A percentile compares a stretch with the other conserved stretches of the same genome.
These are phyloP conservation scores for Salix brachista DNA, from an alignment of 345 rosid species.

Conservation along the genomic window DNA sequence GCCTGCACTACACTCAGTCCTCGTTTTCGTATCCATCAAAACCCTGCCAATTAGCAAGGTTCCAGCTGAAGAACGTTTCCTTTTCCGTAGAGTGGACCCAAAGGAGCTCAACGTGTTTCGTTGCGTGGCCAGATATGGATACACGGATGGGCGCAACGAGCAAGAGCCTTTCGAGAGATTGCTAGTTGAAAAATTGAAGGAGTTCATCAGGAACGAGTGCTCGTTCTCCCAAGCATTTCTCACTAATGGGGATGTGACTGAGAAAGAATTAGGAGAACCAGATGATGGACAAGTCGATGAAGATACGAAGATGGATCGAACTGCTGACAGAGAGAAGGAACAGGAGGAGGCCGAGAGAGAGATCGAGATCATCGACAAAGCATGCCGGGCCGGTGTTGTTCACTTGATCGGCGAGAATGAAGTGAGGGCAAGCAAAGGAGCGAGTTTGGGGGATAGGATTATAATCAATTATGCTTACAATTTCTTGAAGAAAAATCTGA, in stretches of 20 bases:
- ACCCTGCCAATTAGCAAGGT: slow-evolving; percentile 43
- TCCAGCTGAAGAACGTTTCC: slow-evolving; percentile 36
- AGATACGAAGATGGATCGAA: neutral
- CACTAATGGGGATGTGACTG: neutral
- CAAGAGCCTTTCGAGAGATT: slow-evolving; percentile 36
- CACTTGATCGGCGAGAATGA: slow-evolving; percentile 54
- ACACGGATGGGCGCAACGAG: slow-evolving; percentile 37
- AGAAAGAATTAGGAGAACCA: neutral
- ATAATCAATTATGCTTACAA: slow-evolving; percentile 40
- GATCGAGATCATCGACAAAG: slow-evolving; percentile 12
- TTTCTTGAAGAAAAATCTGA: slow-evolving; percentile 27
- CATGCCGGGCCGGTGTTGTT: slow-evolving; percentile 36
- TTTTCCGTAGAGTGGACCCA: slow-evolving; percentile 40
- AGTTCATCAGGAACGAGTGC: slow-evolving; percentile 19
- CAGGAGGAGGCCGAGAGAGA: neutral
- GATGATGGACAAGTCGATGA: neutral
- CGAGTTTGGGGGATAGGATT: slow-evolving; percentile 35
- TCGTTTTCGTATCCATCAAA: slow-evolving; percentile 47
- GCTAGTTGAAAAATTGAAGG: slow-evolving; percentile 34
- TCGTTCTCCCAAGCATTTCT: neutral
- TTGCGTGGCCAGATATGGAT: slow-evolving; percentile 53
- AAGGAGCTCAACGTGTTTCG: slow-evolving; percentile 33
- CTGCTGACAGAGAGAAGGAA: neutral
- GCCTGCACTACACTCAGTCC: slow-evolving; percentile 39
- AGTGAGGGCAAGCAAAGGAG: slow-evolving; percentile 39